phyloP scores from a whole-genome alignment of 495 filamentous ascomycete species.

The Talaromyces stipitatus region DNA sequence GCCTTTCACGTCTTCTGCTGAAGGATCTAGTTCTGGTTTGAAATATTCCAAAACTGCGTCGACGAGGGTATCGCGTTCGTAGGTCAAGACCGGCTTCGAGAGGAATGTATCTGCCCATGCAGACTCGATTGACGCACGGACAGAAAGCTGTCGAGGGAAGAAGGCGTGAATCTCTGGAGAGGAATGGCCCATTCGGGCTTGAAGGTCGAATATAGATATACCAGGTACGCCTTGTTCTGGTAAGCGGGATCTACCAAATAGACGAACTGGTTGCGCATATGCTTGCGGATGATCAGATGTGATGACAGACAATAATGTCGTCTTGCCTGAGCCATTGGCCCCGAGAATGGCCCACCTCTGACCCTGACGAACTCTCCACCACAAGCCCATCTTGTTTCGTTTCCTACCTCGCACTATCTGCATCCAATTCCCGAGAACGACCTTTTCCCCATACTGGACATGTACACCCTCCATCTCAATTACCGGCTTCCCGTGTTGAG shows the following conservation, averaged over 20 bases:
- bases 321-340: conserved; percentile 77
- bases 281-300: conserved; percentile 94
- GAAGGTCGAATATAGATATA: conserved; percentile 86
- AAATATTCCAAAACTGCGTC: conserved; percentile 66
- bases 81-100: conserved; percentile 53
- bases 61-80: conserved; percentile 46
- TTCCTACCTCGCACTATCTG: conserved; percentile 40
- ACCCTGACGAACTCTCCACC: conserved; percentile 76
- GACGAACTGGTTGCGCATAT: conserved; percentile 76
- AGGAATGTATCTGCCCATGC: conserved; percentile 88
- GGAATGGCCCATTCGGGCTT: conserved; percentile 82
- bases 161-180: conserved; percentile 90
- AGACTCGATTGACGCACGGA: conserved; percentile 69
- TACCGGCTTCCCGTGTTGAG: conserved; percentile 48
- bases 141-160: conserved; percentile 71
- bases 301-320: conserved; percentile 83
- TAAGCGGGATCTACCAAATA: conserved; percentile 77
- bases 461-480: conserved; percentile 80
- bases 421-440: conserved; percentile 72
- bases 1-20: conserved; percentile 9
- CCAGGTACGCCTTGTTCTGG: conserved; percentile 64
- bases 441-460: conserved; percentile 71
- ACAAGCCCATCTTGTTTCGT: conserved; percentile 47
- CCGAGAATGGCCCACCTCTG: conserved; percentile 90
- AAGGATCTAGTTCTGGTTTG: conserved; percentile 60